Evolutionary conservation across 768 basidiomycete genomes (phyloP).

Genomic region (Omphalotus guepiniiformis): DNA sequence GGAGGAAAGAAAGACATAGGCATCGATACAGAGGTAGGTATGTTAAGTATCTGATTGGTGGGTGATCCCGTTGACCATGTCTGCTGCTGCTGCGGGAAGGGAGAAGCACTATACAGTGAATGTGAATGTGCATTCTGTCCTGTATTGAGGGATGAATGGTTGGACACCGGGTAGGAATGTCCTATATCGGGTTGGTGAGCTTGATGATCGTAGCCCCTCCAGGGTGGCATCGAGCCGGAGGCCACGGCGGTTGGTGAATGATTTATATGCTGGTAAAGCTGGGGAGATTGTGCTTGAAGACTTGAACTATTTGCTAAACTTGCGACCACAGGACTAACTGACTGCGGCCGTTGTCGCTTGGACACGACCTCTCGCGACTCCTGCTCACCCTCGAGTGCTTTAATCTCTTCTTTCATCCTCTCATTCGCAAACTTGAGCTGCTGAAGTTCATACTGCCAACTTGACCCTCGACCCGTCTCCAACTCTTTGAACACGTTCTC

Average conservation of each 20-base stretch:
- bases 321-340: background rate
- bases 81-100: background rate
- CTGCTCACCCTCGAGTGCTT: constrained; percentile 22
- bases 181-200: background rate
- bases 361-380: background rate
- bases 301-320: background rate
- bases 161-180: background rate
- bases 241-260: background rate
- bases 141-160: background rate
- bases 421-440: constrained; percentile 74
- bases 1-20: constrained; percentile 3
- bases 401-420: constrained; percentile 55
- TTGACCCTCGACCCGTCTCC: constrained; percentile 59
- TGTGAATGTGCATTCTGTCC: background rate
- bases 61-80: background rate
- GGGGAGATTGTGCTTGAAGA: background rate
- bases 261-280: background rate
- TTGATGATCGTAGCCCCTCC: constrained; percentile 3
- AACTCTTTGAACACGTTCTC: constrained; percentile 69
- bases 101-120: background rate
- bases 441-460: constrained; percentile 93
- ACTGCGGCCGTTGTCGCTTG: background rate
- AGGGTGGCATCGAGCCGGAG: background rate
- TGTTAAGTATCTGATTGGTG: background rate
- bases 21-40: background rate